Conservation (phyloP, 805 yeast species). For the Metschnikowia cubensis region DNA sequence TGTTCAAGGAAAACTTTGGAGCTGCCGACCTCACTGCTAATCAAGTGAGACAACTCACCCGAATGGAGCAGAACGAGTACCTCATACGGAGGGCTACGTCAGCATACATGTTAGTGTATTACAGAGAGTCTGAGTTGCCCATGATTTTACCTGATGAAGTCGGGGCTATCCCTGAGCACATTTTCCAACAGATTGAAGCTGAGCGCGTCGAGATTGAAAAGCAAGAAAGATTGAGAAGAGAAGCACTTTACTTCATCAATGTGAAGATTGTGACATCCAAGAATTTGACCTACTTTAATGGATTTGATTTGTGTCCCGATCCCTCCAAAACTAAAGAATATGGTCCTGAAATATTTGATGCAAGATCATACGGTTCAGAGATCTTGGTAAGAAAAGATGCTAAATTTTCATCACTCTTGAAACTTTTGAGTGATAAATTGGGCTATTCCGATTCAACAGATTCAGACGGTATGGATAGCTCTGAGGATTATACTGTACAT, state of each 20-base stretch:
- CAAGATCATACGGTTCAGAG: conserved; percentile 44
- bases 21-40: conserved; percentile 55
- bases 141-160: conserved; percentile 56
- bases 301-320: conserved; percentile 76
- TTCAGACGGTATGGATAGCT: conserved; percentile 9
- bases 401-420: conserved; percentile 47
- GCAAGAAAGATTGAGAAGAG: conserved; percentile 60
- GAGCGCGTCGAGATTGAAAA: conserved; percentile 59
- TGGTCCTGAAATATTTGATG: conserved; percentile 47
- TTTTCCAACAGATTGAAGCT: conserved; percentile 57
- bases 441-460: conserved; percentile 24
- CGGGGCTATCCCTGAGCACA: conserved; percentile 52
- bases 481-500: conserved; percentile 9
- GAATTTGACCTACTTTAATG: conserved; percentile 58
- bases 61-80: conserved; percentile 60
- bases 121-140: conserved; percentile 57
- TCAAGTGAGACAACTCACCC: conserved; percentile 47
- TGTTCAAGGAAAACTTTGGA: conserved; percentile 90
- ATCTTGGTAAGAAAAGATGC: conserved; percentile 56
- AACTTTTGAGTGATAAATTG: conserved; percentile 44
- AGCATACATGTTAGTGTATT: conserved; percentile 95
- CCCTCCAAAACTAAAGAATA: conserved; percentile 41
- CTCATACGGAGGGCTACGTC: conserved; percentile 76
- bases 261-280: conserved; percentile 53
- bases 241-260: conserved; percentile 43